Evolutionary conservation across 306 rosid species (phyloP).

Genomic region (Pyrus bretschneideri): DNA sequence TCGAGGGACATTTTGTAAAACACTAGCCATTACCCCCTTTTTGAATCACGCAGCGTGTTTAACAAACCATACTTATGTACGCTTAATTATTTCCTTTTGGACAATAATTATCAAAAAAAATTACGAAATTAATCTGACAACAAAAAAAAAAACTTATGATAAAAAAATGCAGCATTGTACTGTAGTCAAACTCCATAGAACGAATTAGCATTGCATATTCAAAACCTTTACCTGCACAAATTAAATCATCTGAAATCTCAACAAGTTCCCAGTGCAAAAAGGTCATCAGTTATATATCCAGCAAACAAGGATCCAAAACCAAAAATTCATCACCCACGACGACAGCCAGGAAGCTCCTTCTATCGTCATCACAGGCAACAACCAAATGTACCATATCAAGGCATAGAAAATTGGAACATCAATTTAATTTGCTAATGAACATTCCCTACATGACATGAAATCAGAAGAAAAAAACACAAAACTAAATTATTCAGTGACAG

Average conservation of each 20-base stretch:
- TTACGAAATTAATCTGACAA: background rate
- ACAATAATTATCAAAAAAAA: background rate
- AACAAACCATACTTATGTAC: background rate
- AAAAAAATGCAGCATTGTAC: too few species aligned
- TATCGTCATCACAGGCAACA: too few species aligned
- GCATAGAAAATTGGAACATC: background rate
- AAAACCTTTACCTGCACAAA: background rate
- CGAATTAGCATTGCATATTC: background rate
- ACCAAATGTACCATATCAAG: background rate
- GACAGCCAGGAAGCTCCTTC: background rate
- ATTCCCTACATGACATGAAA: background rate
- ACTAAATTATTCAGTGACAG: background rate
- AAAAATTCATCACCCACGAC: background rate
- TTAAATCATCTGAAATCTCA: background rate
- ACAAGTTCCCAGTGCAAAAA: too few species aligned
- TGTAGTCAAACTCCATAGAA: background rate
- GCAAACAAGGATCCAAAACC: background rate
- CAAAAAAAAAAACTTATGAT: too few species aligned
- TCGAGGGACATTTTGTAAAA: too few species aligned
- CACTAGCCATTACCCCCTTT: too few species aligned
- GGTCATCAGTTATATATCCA: background rate
- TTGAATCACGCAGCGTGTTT: too few species aligned
- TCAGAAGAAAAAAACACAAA: background rate
- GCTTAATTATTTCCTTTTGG: background rate
- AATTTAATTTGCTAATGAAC: background rate